These are phyloP conservation scores for Lantana camara DNA, from an alignment of 257 asterid species.

Conservation along the genomic window DNA sequence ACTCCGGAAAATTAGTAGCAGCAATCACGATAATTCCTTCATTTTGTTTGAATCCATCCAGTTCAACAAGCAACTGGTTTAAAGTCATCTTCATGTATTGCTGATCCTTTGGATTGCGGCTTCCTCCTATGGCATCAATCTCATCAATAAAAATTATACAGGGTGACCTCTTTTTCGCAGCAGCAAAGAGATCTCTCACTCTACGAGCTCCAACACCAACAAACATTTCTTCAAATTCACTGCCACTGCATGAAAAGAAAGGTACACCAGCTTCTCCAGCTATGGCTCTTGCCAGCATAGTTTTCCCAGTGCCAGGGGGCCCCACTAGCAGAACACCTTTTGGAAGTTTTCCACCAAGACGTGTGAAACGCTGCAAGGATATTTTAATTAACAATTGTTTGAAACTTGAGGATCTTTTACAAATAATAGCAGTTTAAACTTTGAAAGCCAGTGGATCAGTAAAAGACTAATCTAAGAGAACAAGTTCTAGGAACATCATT, in stretches of 20 bases:
- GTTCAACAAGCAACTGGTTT: constrained; percentile 91
- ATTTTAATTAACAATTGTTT: too few species aligned
- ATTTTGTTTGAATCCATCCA: constrained; percentile 90
- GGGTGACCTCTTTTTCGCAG: constrained; percentile 89
- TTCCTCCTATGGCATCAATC: constrained; percentile 92
- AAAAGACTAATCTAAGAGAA: too few species aligned
- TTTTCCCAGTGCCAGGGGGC: constrained; percentile 95
- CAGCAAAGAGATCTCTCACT: constrained; percentile 88
- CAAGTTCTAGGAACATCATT: too few species aligned
- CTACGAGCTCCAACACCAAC: constrained; percentile 98
- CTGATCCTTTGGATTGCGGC: constrained; percentile 91
- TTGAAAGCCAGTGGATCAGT: too few species aligned
- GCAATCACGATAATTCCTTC: constrained; percentile 90
- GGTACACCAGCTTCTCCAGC: constrained; percentile 99
- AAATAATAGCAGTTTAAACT: too few species aligned
- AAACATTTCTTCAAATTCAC: constrained; percentile 95
- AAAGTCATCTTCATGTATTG: constrained; percentile 88
- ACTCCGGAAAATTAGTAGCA: constrained; percentile 89
- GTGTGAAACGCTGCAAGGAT: constrained; percentile 72
- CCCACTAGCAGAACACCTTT: constrained; percentile 92
- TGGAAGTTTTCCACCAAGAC: constrained; percentile 97
- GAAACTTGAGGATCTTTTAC: too few species aligned
- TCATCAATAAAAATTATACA: constrained; percentile 86
- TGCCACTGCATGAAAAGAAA: constrained; percentile 90
- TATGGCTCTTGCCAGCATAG: constrained; percentile 94